Evolutionary conservation across 352 stramenopile genomes (phyloP).

Genomic region (Phytophthora cactorum): DNA sequence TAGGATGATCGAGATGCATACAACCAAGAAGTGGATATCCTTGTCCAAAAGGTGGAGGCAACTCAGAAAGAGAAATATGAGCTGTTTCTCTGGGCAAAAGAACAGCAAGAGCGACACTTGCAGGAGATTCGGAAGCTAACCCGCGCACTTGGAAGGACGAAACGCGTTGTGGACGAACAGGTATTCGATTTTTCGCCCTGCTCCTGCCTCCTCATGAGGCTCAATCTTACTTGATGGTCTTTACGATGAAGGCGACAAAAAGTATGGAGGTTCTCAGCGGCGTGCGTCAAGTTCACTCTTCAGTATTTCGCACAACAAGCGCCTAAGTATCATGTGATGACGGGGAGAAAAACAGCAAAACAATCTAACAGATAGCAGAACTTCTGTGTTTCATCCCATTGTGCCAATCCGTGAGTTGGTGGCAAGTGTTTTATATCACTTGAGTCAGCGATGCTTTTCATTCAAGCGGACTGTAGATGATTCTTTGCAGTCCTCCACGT

Average conservation of each 20-base stretch:
- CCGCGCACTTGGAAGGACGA: slow-evolving; percentile 58
- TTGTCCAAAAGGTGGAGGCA: slow-evolving; percentile 70
- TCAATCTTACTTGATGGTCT: no score
- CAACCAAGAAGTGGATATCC: slow-evolving; percentile 72
- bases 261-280: slow-evolving; percentile 48
- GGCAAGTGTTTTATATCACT: background rate
- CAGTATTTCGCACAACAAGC: slow-evolving; percentile 35
- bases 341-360: background rate
- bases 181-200: slow-evolving; percentile 16
- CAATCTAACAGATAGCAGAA: background rate
- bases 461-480: slow-evolving; percentile 90
- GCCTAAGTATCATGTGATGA: slow-evolving; percentile 8
- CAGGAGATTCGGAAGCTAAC: slow-evolving; percentile 89
- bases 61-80: slow-evolving; percentile 80
- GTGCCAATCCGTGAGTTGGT: background rate
- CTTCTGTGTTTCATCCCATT: background rate
- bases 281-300: slow-evolving; percentile 46
- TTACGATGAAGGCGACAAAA: slow-evolving; percentile 38
- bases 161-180: slow-evolving; percentile 72
- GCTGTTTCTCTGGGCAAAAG: slow-evolving; percentile 69
- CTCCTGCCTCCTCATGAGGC: background rate
- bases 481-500: slow-evolving; percentile 71
- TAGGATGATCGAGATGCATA: slow-evolving; percentile 79
- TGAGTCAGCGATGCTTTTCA: slow-evolving; percentile 37
- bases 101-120: slow-evolving; percentile 75